phyloP scores from a whole-genome alignment of 1,284 basidiomycete species.

The Rhodofomes roseus region DNA sequence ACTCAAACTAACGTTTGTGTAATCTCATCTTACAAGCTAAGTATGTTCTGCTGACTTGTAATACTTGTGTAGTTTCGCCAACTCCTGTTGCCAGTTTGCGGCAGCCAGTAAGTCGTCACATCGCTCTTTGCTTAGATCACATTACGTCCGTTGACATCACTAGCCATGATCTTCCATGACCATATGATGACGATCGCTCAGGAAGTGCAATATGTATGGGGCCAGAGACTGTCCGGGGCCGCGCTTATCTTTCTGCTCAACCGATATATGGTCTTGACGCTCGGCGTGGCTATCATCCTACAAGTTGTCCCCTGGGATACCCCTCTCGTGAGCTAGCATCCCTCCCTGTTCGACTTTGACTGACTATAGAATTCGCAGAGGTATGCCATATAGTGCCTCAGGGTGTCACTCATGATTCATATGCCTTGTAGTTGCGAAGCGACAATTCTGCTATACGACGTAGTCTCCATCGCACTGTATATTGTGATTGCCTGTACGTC shows the following conservation, averaged over 20 bases:
- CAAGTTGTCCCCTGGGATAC: slow-evolving; percentile 4
- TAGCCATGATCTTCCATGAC: slow-evolving; percentile 15
- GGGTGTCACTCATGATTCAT: neutral
- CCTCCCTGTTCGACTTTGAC: no score
- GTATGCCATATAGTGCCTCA: neutral
- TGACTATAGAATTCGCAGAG: neutral
- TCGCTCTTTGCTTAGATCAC: no score
- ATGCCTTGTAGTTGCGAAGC: neutral
- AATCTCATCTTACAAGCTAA: neutral
- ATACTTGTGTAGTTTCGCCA: neutral
- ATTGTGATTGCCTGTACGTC: slow-evolving; percentile 8
- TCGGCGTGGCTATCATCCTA: slow-evolving; percentile 6
- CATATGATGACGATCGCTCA: slow-evolving; percentile 11
- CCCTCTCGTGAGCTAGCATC: neutral
- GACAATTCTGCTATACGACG: slow-evolving; percentile 4
- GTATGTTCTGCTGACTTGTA: neutral
- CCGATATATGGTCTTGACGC: slow-evolving; percentile 10
- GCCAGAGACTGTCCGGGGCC: slow-evolving; percentile 8
- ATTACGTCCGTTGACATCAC: neutral
- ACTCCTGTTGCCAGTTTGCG: slow-evolving; percentile 7
- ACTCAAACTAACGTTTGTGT: slow-evolving; percentile 1
- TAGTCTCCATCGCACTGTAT: slow-evolving; percentile 10
- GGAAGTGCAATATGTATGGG: slow-evolving; percentile 13
- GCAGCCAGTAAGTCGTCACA: neutral
- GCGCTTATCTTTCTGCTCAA: slow-evolving; percentile 14